phyloP scores from a whole-genome alignment of 345 rosid species.

The Corchorus capsularis region DNA sequence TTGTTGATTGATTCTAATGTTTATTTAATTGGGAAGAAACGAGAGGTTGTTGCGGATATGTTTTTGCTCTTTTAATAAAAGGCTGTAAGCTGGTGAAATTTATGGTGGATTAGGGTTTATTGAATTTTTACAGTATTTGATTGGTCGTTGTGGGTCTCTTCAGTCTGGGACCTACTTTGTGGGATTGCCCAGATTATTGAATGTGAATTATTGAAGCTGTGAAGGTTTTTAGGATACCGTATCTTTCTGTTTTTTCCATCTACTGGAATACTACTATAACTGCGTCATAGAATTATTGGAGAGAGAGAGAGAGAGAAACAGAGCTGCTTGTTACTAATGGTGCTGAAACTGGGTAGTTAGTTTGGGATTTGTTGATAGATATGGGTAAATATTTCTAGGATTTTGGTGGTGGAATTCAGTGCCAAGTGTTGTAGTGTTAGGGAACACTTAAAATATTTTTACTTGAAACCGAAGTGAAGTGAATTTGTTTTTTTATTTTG shows the following conservation, averaged over 20 bases:
- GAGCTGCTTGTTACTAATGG: background rate
- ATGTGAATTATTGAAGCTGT: conserved; percentile 35
- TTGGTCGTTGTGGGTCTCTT: conserved; percentile 32
- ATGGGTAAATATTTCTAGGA: conserved; percentile 19
- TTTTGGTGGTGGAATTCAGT: conserved; percentile 17
- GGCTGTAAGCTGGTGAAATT: conserved; percentile 2
- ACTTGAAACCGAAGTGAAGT: conserved; percentile 14
- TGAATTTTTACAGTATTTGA: conserved; percentile 10
- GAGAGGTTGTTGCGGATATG: conserved; percentile 3
- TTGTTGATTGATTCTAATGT: conserved; percentile 15
- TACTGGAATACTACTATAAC: conserved; percentile 10
- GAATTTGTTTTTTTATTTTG: background rate
- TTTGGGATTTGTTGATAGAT: background rate
- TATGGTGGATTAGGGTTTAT: conserved; percentile 8
- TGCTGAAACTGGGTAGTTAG: background rate
- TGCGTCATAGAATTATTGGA: conserved; percentile 27
- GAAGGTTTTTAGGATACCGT: background rate
- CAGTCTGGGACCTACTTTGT: conserved; percentile 28
- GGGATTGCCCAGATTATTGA: conserved; percentile 20
- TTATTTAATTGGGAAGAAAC: background rate
- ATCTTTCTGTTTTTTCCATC: background rate
- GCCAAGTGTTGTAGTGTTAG: background rate
- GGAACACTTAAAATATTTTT: conserved; percentile 9
- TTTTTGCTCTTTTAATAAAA: background rate
- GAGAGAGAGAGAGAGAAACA: conserved; percentile 25